A percentile compares a stretch with the other conserved stretches of the same genome.
Evolutionary conservation across 176 grass and related monocot genomes (phyloP).

Genomic region (barley (Hordeum vulgare)): DNA sequence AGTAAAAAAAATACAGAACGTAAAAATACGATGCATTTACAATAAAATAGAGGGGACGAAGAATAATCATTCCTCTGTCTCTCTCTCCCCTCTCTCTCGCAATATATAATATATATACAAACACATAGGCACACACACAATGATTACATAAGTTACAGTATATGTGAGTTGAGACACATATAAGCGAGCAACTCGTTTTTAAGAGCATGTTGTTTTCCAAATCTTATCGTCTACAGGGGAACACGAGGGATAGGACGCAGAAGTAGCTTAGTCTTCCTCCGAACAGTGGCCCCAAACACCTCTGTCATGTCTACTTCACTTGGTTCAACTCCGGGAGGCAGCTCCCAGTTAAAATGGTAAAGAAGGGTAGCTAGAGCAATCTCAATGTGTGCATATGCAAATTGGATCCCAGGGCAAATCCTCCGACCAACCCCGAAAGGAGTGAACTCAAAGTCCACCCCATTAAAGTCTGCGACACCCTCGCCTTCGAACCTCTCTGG

Average conservation of each 20-base stretch:
- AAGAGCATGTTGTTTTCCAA: too few species aligned
- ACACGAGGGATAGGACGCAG: background rate
- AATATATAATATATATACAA: too few species aligned
- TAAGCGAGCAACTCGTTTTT: too few species aligned
- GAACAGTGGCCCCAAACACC: background rate
- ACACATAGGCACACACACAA: too few species aligned
- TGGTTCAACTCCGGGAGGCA: background rate
- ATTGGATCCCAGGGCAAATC: background rate
- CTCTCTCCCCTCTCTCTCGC: too few species aligned
- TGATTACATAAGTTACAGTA: too few species aligned
- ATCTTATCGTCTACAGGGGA: background rate
- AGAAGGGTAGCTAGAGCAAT: background rate
- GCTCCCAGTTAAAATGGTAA: constrained; percentile 30
- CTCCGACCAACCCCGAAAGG: too few species aligned
- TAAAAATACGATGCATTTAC: too few species aligned
- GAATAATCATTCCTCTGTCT: too few species aligned
- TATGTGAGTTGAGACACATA: too few species aligned
- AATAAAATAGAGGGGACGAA: too few species aligned
- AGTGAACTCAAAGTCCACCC: constrained; percentile 15
- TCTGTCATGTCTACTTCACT: background rate
- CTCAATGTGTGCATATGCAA: constrained; percentile 1
- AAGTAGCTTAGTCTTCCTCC: background rate
- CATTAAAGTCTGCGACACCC: background rate
- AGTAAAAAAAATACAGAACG: too few species aligned
- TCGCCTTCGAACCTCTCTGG: background rate